Evolutionary conservation across 768 basidiomycete genomes (phyloP), one percentile per base, ranked within the genome.

Genomic region (Glaciozyma antarctica): DNA sequence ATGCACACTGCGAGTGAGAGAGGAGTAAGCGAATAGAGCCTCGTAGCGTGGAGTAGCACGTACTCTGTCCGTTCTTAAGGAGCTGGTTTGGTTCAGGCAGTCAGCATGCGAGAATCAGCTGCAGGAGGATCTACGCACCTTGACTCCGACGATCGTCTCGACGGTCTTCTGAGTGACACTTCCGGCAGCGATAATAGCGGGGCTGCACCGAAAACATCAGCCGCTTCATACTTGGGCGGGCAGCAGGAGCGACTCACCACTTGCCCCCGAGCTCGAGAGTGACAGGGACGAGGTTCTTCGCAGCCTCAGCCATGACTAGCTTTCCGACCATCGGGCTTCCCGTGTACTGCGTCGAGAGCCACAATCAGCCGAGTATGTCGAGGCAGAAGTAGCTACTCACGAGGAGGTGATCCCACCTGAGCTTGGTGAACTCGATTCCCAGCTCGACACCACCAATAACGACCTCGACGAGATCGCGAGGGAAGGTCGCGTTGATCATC

Each of bases 391-490:
- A 21, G 19, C 30, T 34, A 6, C 34, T 44, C 57, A 58, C 34
- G 15, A 58, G 41, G 16, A 58, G 44, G 34, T 58, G 57, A 41
- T 58, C 41, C 57, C 57, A 58, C 24, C 19, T 34, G 38, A 30
- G 15, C 57, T 58, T 28, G 13, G 32, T 16, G 57, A 58, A 58
- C 34, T 34, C 57, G 26, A 41, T 58, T 15, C 38, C n/a, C 7
- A 58, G 57, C 15, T 41, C 57, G 26, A 58, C n/a, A 16, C 44
- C 57, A 3, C 57, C 57, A 58, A 30, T 58, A 10, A 58, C 57
- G 57, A 58, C 57, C 34, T 34, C 24, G 34, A 58, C 57, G 15
- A 58, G 34, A 58, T 58, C 57, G 21, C 30, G 13, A 2, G 57
- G 38, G 38, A 58, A 58, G 15, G 57, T 58, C 30, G 24, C 34